Evolutionary conservation across 495 filamentous ascomycete genomes (phyloP), one percentile per base, ranked within the genome.

Genomic region (Aspergillus avenaceus): DNA sequence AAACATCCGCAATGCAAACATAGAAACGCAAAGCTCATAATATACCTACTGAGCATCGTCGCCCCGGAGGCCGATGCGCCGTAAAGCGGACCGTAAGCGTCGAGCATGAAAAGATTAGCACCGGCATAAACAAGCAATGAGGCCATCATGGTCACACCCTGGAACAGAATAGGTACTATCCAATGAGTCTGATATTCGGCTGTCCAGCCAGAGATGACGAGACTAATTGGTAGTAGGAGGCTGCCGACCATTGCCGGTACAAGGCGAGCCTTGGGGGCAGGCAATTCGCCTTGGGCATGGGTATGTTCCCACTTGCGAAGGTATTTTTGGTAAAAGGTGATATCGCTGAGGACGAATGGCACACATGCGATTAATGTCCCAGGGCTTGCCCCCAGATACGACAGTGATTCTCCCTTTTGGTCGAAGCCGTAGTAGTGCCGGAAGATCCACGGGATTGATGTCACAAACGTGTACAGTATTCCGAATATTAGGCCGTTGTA

Each of bases 11-110:
- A n/a, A n/a, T n/a, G n/a, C n/a, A n/a, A n/a, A n/a, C n/a, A n/a
- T n/a, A n/a, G n/a, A n/a, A n/a, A n/a, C 4, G 71, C 80, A n/a
- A 81, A 80, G 1, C 78, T 81, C 11, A 84, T 49, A 0, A 62
- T 56, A 53, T 87, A 87, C 24, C 85, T 71, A 9, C 79, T 64
- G 12, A 88, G 60, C 3, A 80, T 80, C 40, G 84, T 83, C 1
- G 83, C 83, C 7, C 80, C 82, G 22, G 80, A 56, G 4, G 84
- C 83, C 28, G 74, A 79, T 0, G 85, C 84, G 2, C 82, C 76
- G 25, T 77, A 80, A 14, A 70, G 61, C 4, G 74, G 51, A 4
- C 63, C 74, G 53, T 86, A 88, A 0, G 77, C 72, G 38, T 88
- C 83, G 22, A 79, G 58, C 7, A 83, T 71, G 52, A 85, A 88